Percentiles rank a stretch among this genome's conserved stretches.
These are phyloP conservation scores for Gaillardinia entomophila DNA, from an alignment of 805 yeast genomes.

Conservation along the genomic window DNA sequence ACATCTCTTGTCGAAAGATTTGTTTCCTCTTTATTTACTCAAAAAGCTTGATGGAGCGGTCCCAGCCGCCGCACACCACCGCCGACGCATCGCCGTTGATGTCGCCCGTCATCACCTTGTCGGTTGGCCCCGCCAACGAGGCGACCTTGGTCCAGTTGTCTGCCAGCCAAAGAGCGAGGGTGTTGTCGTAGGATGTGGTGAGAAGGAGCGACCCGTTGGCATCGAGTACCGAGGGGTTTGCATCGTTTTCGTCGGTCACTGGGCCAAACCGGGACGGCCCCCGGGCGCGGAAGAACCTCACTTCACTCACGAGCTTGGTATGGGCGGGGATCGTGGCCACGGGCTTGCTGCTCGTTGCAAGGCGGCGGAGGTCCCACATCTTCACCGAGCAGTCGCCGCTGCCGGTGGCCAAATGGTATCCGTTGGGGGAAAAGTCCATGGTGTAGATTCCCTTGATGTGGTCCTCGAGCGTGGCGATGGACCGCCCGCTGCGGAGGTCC, in stretches of 20 bases:
- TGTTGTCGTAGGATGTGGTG: conserved; percentile 69
- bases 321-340: conserved; percentile 66
- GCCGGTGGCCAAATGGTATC: conserved; percentile 73
- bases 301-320: conserved; percentile 60
- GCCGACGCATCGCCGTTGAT: conserved; percentile 33
- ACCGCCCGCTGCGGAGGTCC: conserved; percentile 80
- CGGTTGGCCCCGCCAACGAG: conserved; percentile 50
- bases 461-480: conserved; percentile 51
- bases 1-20: no score
- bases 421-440: conserved; percentile 71
- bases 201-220: conserved; percentile 44
- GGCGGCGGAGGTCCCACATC: conserved; percentile 76
- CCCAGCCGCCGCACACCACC: conserved; percentile 77
- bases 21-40: no score
- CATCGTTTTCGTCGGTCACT: conserved; percentile 24
- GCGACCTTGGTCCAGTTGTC: conserved; percentile 64
- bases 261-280: conserved; percentile 9
- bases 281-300: conserved; percentile 41
- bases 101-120: conserved; percentile 71
- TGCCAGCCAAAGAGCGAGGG: conserved; percentile 52
- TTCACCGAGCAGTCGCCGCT: conserved; percentile 77
- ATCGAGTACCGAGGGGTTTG: conserved; percentile 21
- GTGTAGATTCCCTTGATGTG: conserved; percentile 71
- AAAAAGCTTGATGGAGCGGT: conserved; percentile 67
- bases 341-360: conserved; percentile 22